These are phyloP conservation scores for Exophiala lecanii-corni DNA, from an alignment of 2,329 filamentous ascomycete genomes.

Conservation along the genomic window DNA sequence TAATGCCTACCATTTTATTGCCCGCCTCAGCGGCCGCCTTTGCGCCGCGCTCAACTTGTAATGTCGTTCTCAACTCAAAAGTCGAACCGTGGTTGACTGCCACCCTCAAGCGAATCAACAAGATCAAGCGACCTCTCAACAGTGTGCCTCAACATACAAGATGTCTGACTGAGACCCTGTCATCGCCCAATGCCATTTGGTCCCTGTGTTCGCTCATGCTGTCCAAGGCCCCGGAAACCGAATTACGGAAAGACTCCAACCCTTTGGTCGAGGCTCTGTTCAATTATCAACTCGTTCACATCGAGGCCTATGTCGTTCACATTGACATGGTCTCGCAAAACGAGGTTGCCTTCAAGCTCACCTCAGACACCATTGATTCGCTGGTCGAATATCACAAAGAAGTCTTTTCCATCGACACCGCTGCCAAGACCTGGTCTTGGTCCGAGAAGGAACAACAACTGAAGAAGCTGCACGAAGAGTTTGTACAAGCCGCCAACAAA, in stretches of 20 bases:
- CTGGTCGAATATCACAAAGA: slow-evolving; percentile 96
- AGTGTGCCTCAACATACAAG: slow-evolving; percentile 91
- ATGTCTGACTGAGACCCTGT: slow-evolving; percentile 92
- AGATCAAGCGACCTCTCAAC: slow-evolving; percentile 94
- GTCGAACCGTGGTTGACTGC: slow-evolving; percentile 91
- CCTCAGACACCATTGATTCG: slow-evolving; percentile 85
- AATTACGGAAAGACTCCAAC: slow-evolving; percentile 76
- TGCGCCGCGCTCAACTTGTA: slow-evolving; percentile 87
- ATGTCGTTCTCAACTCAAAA: slow-evolving; percentile 87
- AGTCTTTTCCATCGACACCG: slow-evolving; percentile 84
- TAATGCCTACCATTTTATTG: slow-evolving; percentile 88
- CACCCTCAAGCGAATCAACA: slow-evolving; percentile 93
- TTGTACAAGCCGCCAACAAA: slow-evolving; percentile 93
- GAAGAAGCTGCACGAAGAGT: slow-evolving; percentile 96
- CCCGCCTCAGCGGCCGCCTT: slow-evolving; percentile 95
- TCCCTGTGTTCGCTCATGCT: slow-evolving; percentile 89
- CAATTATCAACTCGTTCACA: slow-evolving; percentile 88
- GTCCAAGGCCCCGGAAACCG: slow-evolving; percentile 78
- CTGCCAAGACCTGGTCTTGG: slow-evolving; percentile 88
- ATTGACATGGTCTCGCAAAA: slow-evolving; percentile 98
- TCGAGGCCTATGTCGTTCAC: slow-evolving; percentile 97
- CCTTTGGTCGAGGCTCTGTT: slow-evolving; percentile 80
- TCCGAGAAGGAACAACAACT: slow-evolving; percentile 92
- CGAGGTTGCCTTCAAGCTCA: slow-evolving; percentile 97
- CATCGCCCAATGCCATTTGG: slow-evolving; percentile 87